phyloP scores from a whole-genome alignment of 108 stramenopile genomes.

The Skeletonema menzelii region DNA sequence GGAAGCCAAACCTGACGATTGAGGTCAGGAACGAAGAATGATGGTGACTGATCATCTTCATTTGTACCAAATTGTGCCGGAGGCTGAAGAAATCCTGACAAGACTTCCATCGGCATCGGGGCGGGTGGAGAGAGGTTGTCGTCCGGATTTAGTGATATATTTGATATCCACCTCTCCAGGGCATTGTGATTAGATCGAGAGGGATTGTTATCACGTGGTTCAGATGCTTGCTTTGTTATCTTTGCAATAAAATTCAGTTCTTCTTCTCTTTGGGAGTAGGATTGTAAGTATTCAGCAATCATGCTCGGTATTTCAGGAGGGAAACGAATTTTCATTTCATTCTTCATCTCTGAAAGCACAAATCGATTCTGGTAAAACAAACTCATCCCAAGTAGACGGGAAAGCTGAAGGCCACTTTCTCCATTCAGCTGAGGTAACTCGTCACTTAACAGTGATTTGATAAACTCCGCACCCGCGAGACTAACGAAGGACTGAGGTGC shows the following conservation, averaged over 20 bases:
- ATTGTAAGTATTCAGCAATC: slow-evolving; percentile 34
- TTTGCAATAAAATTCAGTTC: background rate
- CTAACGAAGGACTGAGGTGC: slow-evolving; percentile 30
- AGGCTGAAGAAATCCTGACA: background rate
- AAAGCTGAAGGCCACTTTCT: slow-evolving; percentile 2
- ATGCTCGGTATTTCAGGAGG: slow-evolving; percentile 32
- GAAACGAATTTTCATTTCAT: background rate
- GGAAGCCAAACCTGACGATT: slow-evolving; percentile 65
- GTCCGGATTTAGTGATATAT: slow-evolving; percentile 2
- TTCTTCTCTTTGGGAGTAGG: slow-evolving; percentile 9
- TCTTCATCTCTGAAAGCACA: slow-evolving; percentile 22
- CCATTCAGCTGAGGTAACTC: slow-evolving; percentile 14
- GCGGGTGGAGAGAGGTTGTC: slow-evolving; percentile 20
- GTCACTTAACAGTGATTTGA: slow-evolving; percentile 26
- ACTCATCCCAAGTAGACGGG: slow-evolving; percentile 36
- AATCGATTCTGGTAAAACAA: slow-evolving; percentile 35
- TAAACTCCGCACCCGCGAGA: slow-evolving; percentile 41
- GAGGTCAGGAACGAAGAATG: slow-evolving; percentile 48
- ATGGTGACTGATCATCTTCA: slow-evolving; percentile 4
- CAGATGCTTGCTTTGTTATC: background rate
- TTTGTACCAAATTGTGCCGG: background rate
- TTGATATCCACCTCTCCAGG: slow-evolving; percentile 20
- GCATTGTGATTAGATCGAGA: slow-evolving; percentile 1
- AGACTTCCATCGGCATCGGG: slow-evolving; percentile 29
- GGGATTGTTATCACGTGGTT: background rate